A percentile compares a stretch with the other conserved stretches of the same genome.
Evolutionary conservation across 768 basidiomycete genomes (phyloP).

Genomic region (Myochromella boudieri): DNA sequence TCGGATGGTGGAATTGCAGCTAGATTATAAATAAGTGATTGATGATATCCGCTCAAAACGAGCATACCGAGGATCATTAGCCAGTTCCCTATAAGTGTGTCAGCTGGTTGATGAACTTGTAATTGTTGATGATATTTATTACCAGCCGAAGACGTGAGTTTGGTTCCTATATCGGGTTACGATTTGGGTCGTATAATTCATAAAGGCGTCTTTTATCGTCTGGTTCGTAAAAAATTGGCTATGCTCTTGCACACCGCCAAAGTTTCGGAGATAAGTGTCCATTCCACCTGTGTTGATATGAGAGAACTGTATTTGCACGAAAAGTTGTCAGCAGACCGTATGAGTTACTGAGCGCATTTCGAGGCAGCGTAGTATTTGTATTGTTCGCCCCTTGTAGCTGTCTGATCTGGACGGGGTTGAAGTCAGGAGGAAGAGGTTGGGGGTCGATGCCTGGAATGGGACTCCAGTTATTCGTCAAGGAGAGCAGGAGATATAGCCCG

Average conservation of each 20-base stretch:
- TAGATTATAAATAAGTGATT: conserved; percentile 19
- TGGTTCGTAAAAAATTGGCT: conserved; percentile 60
- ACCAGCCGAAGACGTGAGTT: conserved; percentile 54
- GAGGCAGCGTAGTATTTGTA: conserved; percentile 31
- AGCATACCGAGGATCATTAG: conserved; percentile 61
- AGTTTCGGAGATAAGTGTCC: conserved; percentile 63
- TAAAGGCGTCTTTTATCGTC: conserved; percentile 48
- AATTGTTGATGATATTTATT: conserved; percentile 16
- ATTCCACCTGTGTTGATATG: conserved; percentile 47
- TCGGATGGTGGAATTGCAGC: conserved; percentile 57
- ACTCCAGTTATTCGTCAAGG: conserved; percentile 62
- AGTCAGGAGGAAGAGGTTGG: conserved; percentile 28
- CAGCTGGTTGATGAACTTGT: conserved; percentile 16
- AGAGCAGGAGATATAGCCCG: conserved; percentile 50
- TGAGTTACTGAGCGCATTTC: conserved; percentile 60
- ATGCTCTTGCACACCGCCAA: conserved; percentile 40
- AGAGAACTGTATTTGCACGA: no score
- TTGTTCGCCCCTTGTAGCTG: conserved; percentile 26
- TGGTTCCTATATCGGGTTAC: conserved; percentile 56
- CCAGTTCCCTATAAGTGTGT: conserved; percentile 50
- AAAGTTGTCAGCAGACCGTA: conserved; percentile 41
- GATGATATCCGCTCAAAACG: neutral
- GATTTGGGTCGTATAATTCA: conserved; percentile 55
- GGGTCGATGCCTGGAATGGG: conserved; percentile 21
- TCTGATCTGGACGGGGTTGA: conserved; percentile 45